These are phyloP conservation scores for Aspergillus japonicus DNA, from an alignment of 2,329 filamentous ascomycete species.

Conservation along the genomic window DNA sequence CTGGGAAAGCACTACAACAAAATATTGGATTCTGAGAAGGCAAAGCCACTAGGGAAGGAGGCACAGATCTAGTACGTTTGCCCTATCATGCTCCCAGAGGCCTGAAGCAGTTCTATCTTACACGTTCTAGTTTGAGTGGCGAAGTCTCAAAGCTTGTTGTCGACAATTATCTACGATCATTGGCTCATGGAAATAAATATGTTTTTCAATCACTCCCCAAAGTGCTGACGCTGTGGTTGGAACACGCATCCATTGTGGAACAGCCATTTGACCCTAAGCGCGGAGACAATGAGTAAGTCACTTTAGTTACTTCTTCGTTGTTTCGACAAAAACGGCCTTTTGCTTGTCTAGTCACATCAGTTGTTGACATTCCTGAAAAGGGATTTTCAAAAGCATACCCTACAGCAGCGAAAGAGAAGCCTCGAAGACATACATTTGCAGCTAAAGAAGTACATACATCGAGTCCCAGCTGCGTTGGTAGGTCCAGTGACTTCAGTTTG, in stretches of 20 bases:
- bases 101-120: slow-evolving; percentile 16
- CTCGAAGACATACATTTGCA: slow-evolving; percentile 70
- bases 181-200: slow-evolving; percentile 89
- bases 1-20: slow-evolving; percentile 97
- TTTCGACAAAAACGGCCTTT: not conserved
- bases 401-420: slow-evolving; percentile 58
- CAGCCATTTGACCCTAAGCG: slow-evolving; percentile 55
- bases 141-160: slow-evolving; percentile 86
- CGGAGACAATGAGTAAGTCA: slow-evolving; percentile 45
- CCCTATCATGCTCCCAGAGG: not conserved
- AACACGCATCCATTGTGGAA: slow-evolving; percentile 75
- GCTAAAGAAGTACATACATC: slow-evolving; percentile 72
- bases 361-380: slow-evolving; percentile 21
- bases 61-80: slow-evolving; percentile 62
- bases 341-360: not conserved
- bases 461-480: slow-evolving; percentile 49
- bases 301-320: not conserved
- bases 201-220: slow-evolving; percentile 92
- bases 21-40: slow-evolving; percentile 83
- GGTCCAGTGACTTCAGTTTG: slow-evolving; percentile 8
- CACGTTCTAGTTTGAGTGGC: slow-evolving; percentile 61
- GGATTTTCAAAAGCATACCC: slow-evolving; percentile 49
- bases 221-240: slow-evolving; percentile 89
- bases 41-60: slow-evolving; percentile 72
- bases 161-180: slow-evolving; percentile 85